Base-by-base conservation (phyloP, 306 rosid species). In the Prunus campanulata region DNA sequence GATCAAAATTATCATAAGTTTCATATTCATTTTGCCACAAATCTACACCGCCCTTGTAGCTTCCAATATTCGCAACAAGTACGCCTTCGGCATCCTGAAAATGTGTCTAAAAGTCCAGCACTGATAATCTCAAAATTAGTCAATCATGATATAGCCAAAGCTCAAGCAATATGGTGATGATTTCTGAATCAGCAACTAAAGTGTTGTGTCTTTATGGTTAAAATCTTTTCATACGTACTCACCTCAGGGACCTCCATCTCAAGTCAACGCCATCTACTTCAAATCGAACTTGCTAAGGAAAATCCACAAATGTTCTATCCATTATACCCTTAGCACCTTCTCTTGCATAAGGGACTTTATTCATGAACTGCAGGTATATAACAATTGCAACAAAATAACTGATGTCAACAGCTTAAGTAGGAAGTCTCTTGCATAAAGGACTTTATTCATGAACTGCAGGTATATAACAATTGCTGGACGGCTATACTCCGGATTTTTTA, bases 31-130 rank as follows among this genome's bases (percentile, higher is more conserved):
- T 96, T 84, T 92, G 96, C 99, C 99, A 96, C 84, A 96, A 85
- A 85, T 96, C 99, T 75, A 96, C 99, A 72, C 99, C 99, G 52
- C 99, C 99, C 99, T 92, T 96, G 90, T 96, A 96, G 87, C 99
- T 96, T 85, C 99, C 99, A 70, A 96, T 96, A 81, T 96, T 96
- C 70, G 98, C 97, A 85, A 96, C 97, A 73, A 96, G 99, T 52
- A 96, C 96, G 22, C 99, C 99, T 87, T 96, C 99, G 20, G 97
- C 99, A 77, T 96, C 99, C 99, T 96, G 86, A 76, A 82, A 79
- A 79, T 76, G 7, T 30, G 11, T 48, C 39, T 11, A 48, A n/a
- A 64, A 69, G 20, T 56, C 61, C 67, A 71, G 52, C n/a, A 35
- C 15, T 49, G 2, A 57, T 15, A 48, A 63, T 27, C 25, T 77